Evolutionary conservation across 345 rosid genomes (phyloP).

Genomic region (Eucalyptus decipiens): DNA sequence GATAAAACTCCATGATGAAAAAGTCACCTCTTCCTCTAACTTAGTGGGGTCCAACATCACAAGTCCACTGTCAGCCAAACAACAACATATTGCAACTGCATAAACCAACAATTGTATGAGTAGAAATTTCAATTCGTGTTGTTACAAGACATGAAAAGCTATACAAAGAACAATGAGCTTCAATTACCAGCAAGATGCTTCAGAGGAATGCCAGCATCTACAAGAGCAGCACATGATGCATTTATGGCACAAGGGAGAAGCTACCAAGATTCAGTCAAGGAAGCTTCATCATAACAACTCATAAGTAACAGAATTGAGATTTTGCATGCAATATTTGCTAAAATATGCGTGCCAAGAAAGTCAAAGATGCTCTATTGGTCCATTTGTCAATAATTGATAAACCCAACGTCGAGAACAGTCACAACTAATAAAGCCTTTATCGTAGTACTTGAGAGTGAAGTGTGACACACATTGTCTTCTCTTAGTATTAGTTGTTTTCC

Average conservation of each 20-base stretch:
- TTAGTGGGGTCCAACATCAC: conserved; percentile 76
- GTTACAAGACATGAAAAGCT: neutral
- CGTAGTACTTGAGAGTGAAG: neutral
- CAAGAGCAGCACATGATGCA: conserved; percentile 92
- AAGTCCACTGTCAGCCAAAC: conserved; percentile 47
- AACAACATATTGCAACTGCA: conserved; percentile 89
- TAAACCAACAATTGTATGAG: neutral
- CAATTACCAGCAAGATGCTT: conserved; percentile 80
- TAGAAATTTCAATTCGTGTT: neutral
- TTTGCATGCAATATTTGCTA: neutral
- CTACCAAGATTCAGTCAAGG: conserved; percentile 46
- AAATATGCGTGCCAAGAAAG: neutral
- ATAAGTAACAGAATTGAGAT: neutral
- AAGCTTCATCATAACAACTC: neutral
- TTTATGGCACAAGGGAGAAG: conserved; percentile 93
- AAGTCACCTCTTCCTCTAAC: conserved; percentile 76
- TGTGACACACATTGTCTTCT: neutral
- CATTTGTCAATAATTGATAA: neutral
- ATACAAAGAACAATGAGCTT: neutral
- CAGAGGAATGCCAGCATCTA: conserved; percentile 93
- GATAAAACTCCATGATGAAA: neutral
- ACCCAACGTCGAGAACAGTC: neutral
- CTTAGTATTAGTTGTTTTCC: neutral
- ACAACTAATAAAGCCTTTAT: neutral
- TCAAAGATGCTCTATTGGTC: neutral